A percentile compares a stretch with the other conserved stretches of the same genome.
Conservation (phyloP, 1,284 basidiomycete genomes). For the Athelia sp. region DNA sequence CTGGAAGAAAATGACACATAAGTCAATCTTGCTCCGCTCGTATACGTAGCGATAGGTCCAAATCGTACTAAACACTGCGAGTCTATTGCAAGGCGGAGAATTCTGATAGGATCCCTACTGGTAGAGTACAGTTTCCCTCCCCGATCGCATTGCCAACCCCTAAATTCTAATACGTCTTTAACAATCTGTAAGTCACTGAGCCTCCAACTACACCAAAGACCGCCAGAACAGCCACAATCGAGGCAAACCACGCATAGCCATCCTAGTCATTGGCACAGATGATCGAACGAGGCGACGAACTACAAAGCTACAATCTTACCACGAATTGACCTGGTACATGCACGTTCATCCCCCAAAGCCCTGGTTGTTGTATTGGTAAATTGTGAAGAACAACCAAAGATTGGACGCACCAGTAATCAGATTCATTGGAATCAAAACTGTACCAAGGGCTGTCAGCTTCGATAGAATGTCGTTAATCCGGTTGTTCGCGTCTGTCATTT, state of each 20-base stretch:
- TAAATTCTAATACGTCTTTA: too few relatives aligned
- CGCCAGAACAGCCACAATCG: constrained; percentile 79
- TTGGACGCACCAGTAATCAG: constrained; percentile 70
- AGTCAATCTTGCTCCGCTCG: too few relatives aligned
- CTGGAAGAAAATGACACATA: too few relatives aligned
- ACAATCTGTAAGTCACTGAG: constrained; percentile 78
- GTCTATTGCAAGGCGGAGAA: too few relatives aligned
- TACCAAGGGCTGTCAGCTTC: constrained; percentile 98
- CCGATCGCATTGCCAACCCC: too few relatives aligned
- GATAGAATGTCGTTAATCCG: constrained; percentile 99
- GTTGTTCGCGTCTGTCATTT: constrained; percentile 99
- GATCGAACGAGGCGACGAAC: constrained; percentile 25
- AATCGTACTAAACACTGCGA: too few relatives aligned
- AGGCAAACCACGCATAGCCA: constrained; percentile 75
- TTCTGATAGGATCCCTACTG: too few relatives aligned
- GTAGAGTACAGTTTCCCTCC: too few relatives aligned
- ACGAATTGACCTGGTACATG: constrained; percentile 83
- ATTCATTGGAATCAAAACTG: constrained; percentile 96
- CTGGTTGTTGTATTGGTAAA: constrained; percentile 26
- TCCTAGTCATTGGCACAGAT: constrained; percentile 9
- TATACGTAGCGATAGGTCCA: too few relatives aligned
- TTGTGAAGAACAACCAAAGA: background rate
- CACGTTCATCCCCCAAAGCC: constrained; percentile 90
- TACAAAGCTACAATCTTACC: too few relatives aligned
- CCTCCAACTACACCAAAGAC: constrained; percentile 80